A percentile compares a stretch with the other conserved stretches of the same genome.
Conservation (phyloP, 768 basidiomycete species). For the Hysterangium stoloniferum region DNA sequence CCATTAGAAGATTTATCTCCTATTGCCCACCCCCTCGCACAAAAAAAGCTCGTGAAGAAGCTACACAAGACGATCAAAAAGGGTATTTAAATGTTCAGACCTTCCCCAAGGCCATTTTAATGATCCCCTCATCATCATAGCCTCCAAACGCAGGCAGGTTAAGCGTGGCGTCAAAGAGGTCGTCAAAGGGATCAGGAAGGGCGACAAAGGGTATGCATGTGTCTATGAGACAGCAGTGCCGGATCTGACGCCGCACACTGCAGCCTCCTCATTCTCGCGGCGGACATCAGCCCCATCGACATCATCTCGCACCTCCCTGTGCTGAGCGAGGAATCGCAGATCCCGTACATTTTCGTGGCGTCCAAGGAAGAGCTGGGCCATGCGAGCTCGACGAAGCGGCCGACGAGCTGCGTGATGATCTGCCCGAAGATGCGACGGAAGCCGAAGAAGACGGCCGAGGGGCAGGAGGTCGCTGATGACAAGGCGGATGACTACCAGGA, state of each 20-base stretch:
- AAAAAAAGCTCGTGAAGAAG: constrained; percentile 90
- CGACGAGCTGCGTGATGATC: constrained; percentile 96
- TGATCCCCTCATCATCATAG: constrained; percentile 35
- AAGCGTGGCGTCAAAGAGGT: constrained; percentile 99
- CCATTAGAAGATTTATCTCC: constrained; percentile 81
- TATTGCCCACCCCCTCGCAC: constrained; percentile 89
- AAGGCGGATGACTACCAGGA: constrained; percentile 83
- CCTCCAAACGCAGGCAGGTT: constrained; percentile 90
- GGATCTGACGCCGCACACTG: neutral
- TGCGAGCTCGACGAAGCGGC: constrained; percentile 94
- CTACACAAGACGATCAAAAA: constrained; percentile 92
- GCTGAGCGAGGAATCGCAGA: constrained; percentile 85
- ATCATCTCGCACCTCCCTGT: constrained; percentile 96
- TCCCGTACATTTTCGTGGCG: constrained; percentile 83
- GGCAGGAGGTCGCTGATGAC: constrained; percentile 42
- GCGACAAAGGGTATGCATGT: constrained; percentile 79
- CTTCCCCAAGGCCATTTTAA: neutral
- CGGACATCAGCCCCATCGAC: constrained; percentile 96
- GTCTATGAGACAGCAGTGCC: neutral
- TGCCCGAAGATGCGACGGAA: constrained; percentile 77
- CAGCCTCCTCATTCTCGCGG: constrained; percentile 86
- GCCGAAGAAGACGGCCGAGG: constrained; percentile 45
- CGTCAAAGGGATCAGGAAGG: constrained; percentile 94
- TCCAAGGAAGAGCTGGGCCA: constrained; percentile 95
- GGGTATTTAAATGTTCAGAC: no score